phyloP scores from a whole-genome alignment of 1,284 basidiomycete genomes.

The Erythrobasidium hasegawianum region DNA sequence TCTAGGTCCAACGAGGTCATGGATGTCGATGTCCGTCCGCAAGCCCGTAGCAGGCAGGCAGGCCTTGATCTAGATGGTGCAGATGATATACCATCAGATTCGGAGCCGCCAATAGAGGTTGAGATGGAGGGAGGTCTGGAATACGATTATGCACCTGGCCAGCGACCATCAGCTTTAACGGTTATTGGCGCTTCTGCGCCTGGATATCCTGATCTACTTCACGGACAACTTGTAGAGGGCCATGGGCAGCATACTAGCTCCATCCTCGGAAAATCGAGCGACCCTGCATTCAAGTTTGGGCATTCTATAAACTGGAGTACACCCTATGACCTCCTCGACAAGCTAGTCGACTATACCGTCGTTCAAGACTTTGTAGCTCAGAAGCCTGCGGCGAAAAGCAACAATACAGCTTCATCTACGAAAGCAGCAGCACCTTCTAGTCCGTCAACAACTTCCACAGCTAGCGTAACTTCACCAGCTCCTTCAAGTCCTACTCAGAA shows the following conservation, averaged over 20 bases:
- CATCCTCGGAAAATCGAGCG: conserved; percentile 73
- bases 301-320: conserved; percentile 17
- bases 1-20: background rate
- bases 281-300: conserved; percentile 55
- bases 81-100: conserved; percentile 11
- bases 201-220: conserved; percentile 1
- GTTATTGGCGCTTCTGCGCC: background rate
- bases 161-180: background rate
- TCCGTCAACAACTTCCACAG: background rate
- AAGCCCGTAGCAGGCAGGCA: background rate
- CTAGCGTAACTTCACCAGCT: no score
- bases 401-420: background rate
- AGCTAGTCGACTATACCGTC: conserved; percentile 8
- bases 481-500: background rate
- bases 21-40: conserved; percentile 7
- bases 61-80: conserved; percentile 26
- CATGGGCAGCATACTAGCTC: conserved; percentile 88
- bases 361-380: background rate
- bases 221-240: conserved; percentile 68
- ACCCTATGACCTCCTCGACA: background rate
- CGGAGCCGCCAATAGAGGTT: background rate
- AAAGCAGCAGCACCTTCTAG: background rate
- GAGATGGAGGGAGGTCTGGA: background rate
- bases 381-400: background rate
- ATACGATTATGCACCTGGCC: conserved; percentile 1